Evolutionary conservation across 352 stramenopile species (phyloP).

Genomic region (Thraustochytrium striatum): DNA sequence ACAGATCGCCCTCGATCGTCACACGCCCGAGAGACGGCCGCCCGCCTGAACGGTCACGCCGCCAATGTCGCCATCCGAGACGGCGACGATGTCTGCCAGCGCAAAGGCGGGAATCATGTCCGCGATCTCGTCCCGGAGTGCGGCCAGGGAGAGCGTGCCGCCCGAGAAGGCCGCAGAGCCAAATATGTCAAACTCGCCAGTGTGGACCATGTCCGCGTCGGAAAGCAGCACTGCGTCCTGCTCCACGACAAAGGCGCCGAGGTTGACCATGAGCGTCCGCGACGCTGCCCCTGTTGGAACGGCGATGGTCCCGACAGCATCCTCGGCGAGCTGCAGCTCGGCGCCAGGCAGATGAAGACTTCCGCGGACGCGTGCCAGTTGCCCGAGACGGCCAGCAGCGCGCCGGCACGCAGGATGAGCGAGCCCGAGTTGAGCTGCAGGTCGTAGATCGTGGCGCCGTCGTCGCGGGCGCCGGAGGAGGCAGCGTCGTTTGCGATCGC

Average conservation of each 20-base stretch:
- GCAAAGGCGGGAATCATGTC: not conserved
- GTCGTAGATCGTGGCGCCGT: not conserved
- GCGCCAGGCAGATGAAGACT: conserved; percentile 16
- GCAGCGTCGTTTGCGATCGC: not conserved
- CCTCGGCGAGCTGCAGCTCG: not conserved
- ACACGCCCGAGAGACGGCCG: not conserved
- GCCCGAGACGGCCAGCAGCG: not conserved
- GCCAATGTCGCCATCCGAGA: conserved; percentile 27
- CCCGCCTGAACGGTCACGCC: conserved; percentile 1
- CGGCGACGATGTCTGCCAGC: not conserved
- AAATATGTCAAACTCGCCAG: conserved; percentile 29
- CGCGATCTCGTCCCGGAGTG: not conserved
- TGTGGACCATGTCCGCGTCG: conserved; percentile 11
- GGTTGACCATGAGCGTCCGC: not conserved
- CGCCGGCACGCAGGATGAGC: not conserved
- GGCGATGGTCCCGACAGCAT: conserved; percentile 1
- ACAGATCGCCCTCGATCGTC: not conserved
- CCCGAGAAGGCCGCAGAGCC: not conserved
- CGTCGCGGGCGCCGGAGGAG: not conserved
- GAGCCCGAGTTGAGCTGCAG: not conserved
- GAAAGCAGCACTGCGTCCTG: not conserved
- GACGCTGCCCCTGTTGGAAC: not conserved
- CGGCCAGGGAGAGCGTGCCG: not conserved
- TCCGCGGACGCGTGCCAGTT: not conserved
- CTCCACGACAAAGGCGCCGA: conserved; percentile 13